phyloP scores from a whole-genome alignment of 208 protist species.

The Blechomonas ayalai region DNA sequence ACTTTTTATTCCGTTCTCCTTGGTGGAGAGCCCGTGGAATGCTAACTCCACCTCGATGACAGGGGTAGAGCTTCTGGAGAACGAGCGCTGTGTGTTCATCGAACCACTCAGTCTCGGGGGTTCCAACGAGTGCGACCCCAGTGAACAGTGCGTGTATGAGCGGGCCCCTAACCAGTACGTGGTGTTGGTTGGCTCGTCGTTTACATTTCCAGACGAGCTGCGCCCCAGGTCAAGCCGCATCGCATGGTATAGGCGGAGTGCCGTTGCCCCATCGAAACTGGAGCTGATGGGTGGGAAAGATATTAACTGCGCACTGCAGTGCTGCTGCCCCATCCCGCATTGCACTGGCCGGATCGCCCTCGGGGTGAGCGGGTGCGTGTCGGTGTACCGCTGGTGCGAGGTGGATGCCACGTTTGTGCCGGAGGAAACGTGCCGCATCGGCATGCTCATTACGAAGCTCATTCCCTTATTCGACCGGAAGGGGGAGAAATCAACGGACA shows the following conservation, averaged over 20 bases:
- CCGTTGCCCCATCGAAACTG: slow-evolving; percentile 8
- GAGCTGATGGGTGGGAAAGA: slow-evolving; percentile 36
- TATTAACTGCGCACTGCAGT: slow-evolving; percentile 65
- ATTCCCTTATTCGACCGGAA: slow-evolving; percentile 28
- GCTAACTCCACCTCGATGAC: slow-evolving; percentile 3
- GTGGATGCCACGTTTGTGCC: slow-evolving; percentile 55
- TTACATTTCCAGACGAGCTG: slow-evolving; percentile 74
- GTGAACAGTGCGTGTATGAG: neutral
- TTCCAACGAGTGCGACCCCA: slow-evolving; percentile 8
- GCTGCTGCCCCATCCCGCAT: slow-evolving; percentile 67
- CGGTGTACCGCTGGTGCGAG: slow-evolving; percentile 53
- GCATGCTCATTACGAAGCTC: slow-evolving; percentile 47
- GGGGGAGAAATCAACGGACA: slow-evolving; percentile 2
- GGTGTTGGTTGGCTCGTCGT: slow-evolving; percentile 65
- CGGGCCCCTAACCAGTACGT: slow-evolving; percentile 12
- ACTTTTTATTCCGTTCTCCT: slow-evolving; percentile 25
- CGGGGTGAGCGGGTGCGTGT: slow-evolving; percentile 68
- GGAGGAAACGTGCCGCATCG: slow-evolving; percentile 59
- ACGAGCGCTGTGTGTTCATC: slow-evolving; percentile 78
- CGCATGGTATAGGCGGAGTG: slow-evolving; percentile 26
- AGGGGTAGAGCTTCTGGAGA: slow-evolving; percentile 48
- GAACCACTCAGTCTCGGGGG: slow-evolving; percentile 35
- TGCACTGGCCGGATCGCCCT: slow-evolving; percentile 62
- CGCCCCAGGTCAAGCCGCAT: slow-evolving; percentile 47
- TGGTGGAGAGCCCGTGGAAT: slow-evolving; percentile 19